A percentile compares a stretch with the other conserved stretches of the same genome.
Conservation (phyloP, 192 early-diverging fungal genomes). For the Mortierella antarctica region DNA sequence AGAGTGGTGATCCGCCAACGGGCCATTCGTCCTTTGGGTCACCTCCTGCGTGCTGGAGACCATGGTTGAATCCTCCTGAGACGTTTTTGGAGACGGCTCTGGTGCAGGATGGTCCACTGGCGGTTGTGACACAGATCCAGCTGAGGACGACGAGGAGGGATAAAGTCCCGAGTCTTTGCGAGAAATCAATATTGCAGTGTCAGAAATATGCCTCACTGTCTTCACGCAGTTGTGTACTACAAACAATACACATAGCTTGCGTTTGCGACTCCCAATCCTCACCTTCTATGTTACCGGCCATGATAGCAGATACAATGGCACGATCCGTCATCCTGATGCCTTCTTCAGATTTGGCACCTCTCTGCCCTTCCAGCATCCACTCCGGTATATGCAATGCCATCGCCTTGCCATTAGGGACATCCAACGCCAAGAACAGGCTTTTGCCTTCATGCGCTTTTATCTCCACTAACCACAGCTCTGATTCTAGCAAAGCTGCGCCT, state of each 20-base stretch:
- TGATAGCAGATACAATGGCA: constrained; percentile 16
- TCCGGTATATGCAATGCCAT: constrained; percentile 39
- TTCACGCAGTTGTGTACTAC: not conserved
- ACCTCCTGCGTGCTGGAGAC: too few species aligned
- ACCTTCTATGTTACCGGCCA: constrained; percentile 32
- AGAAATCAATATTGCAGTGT: too few species aligned
- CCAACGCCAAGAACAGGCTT: constrained; percentile 42
- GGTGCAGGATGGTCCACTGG: too few species aligned
- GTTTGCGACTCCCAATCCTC: not conserved
- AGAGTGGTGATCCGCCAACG: not conserved
- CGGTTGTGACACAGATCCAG: too few species aligned
- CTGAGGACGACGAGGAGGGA: too few species aligned
- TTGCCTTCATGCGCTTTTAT: constrained; percentile 17
- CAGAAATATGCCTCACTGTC: too few species aligned
- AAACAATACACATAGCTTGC: not conserved
- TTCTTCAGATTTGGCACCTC: not conserved
- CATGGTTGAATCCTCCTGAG: too few species aligned
- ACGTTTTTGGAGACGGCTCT: too few species aligned
- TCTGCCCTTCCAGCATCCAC: constrained; percentile 12
- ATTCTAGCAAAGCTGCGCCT: constrained; percentile 5
- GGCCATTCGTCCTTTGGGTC: too few species aligned
- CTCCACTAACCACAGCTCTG: constrained; percentile 44
- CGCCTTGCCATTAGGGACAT: constrained; percentile 17
- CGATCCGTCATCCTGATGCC: constrained; percentile 29
- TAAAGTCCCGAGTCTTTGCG: too few species aligned